Evolutionary conservation across 257 asterid genomes (phyloP).

Genomic region (Cinchona pubescens): DNA sequence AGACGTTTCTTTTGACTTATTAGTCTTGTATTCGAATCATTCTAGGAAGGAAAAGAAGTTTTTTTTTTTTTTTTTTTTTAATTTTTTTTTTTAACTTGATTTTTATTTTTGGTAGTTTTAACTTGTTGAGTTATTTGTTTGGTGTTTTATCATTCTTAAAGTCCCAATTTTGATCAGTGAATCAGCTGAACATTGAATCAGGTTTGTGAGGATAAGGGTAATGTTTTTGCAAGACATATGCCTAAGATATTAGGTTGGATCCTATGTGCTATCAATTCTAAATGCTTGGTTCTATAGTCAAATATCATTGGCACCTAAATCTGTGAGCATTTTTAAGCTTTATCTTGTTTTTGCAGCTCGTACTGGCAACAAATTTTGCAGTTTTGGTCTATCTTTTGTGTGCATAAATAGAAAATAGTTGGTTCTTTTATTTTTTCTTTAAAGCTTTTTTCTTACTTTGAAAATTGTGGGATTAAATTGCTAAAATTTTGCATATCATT

Average conservation of each 20-base stretch:
- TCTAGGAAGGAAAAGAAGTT: too few relatives aligned
- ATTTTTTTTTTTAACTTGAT: background rate
- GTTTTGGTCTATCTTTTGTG: background rate
- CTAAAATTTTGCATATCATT: background rate
- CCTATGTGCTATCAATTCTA: background rate
- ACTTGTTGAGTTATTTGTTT: background rate
- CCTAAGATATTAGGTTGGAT: background rate
- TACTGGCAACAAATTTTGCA: background rate
- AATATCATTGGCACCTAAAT: background rate
- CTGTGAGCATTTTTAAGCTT: background rate
- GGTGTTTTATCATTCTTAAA: background rate
- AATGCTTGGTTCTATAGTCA: background rate
- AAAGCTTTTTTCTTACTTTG: background rate
- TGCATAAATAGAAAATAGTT: background rate
- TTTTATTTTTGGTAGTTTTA: background rate
- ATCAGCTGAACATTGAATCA: background rate
- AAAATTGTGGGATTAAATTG: background rate
- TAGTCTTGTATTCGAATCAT: too few relatives aligned
- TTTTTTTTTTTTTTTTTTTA: too few relatives aligned
- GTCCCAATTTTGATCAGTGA: too few relatives aligned
- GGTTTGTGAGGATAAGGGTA: conserved; percentile 23
- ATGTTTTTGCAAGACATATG: background rate
- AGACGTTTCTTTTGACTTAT: too few relatives aligned
- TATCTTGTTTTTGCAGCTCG: background rate
- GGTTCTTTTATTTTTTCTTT: background rate